A percentile compares a stretch with the other conserved stretches of the same genome.
These are phyloP conservation scores for Hydnum rufescens DNA, from an alignment of 768 basidiomycete genomes.

Conservation along the genomic window DNA sequence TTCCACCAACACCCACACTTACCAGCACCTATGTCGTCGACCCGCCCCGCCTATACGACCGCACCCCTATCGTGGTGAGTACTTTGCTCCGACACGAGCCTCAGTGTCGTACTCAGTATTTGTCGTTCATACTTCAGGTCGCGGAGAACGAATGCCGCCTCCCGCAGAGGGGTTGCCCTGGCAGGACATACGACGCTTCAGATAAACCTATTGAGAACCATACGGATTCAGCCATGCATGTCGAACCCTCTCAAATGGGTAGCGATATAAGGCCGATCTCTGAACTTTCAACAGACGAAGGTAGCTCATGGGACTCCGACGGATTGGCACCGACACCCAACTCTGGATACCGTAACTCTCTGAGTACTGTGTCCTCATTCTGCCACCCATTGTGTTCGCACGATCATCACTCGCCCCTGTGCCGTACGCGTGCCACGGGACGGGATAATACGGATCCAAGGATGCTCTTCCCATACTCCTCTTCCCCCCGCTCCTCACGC, in stretches of 20 bases:
- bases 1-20: constrained; percentile 5
- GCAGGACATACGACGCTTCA: background rate
- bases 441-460: background rate
- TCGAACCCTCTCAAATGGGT: background rate
- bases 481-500: background rate
- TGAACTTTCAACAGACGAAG: background rate
- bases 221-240: background rate
- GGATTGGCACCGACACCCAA: background rate
- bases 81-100: no score
- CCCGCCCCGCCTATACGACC: background rate
- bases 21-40: constrained; percentile 5
- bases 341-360: background rate
- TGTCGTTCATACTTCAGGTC: no score
- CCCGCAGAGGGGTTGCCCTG: constrained; percentile 2
- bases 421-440: background rate
- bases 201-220: background rate
- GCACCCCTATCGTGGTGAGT: constrained; percentile 2
- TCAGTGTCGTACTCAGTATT: background rate
- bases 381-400: background rate
- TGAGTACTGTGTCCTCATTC: background rate
- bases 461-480: background rate
- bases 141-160: constrained; percentile 1
- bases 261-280: no score
- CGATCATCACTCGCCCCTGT: background rate
- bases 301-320: background rate